phyloP scores from a whole-genome alignment of 1,284 basidiomycete genomes.

The Rhodofomes roseus region DNA sequence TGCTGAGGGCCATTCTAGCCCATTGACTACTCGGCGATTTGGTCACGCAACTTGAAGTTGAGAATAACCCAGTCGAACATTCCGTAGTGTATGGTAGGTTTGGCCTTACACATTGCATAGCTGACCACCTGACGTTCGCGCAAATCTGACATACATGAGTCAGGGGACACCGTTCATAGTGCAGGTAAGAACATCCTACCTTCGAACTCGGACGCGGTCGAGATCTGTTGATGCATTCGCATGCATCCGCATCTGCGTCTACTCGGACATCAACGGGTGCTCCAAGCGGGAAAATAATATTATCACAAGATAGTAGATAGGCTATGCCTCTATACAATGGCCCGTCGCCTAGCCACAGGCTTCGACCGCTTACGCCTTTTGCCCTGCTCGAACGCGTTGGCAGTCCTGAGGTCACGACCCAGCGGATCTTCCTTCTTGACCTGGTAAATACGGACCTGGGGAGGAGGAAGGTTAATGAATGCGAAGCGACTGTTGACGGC shows the following conservation, averaged over 20 bases:
- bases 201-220: background rate
- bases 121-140: background rate
- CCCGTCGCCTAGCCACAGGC: conserved; percentile 55
- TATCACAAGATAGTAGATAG: background rate
- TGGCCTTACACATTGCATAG: background rate
- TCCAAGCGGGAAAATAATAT: too few species aligned
- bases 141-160: background rate
- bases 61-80: too few species aligned
- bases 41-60: background rate
- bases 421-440: conserved; percentile 95
- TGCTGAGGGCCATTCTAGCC: too few species aligned
- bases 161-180: background rate
- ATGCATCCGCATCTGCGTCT: too few species aligned
- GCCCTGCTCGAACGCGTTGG: conserved; percentile 81
- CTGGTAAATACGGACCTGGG: conserved; percentile 86
- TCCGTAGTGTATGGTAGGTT: background rate
- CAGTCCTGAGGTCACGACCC: conserved; percentile 84
- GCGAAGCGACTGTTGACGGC: background rate
- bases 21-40: background rate
- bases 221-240: background rate
- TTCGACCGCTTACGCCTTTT: conserved; percentile 83
- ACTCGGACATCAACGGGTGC: too few species aligned
- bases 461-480: conserved; percentile 1
- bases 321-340: conserved; percentile 32
- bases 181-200: background rate